phyloP scores from a whole-genome alignment of 495 filamentous ascomycete genomes.

The Penicillium bovifimosum region DNA sequence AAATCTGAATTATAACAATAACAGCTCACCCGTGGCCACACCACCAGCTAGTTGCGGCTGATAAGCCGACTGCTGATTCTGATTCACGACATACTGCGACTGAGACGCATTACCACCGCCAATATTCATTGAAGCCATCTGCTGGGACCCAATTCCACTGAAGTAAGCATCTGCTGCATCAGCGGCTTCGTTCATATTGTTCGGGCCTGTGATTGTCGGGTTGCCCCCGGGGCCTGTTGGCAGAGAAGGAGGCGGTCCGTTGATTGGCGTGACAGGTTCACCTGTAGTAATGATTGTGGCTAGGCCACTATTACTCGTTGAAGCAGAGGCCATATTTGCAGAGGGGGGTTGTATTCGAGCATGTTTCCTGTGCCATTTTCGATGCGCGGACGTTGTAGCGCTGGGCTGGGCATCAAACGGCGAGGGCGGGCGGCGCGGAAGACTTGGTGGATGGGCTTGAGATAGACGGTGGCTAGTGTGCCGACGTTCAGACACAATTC shows the following conservation, averaged over 20 bases:
- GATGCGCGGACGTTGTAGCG: slow-evolving; percentile 64
- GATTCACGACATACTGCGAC: slow-evolving; percentile 49
- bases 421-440: slow-evolving; percentile 84
- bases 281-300: slow-evolving; percentile 24
- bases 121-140: slow-evolving; percentile 65
- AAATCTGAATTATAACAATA: slow-evolving; percentile 34
- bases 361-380: slow-evolving; percentile 39
- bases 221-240: slow-evolving; percentile 14
- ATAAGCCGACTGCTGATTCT: slow-evolving; percentile 50
- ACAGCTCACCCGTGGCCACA: slow-evolving; percentile 45
- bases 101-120: slow-evolving; percentile 36
- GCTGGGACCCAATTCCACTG: slow-evolving; percentile 60
- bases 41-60: slow-evolving; percentile 46
- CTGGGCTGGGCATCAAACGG: slow-evolving; percentile 71
- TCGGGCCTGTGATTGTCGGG: slow-evolving; percentile 19
- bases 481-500: slow-evolving; percentile 97
- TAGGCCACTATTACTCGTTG: slow-evolving; percentile 26
- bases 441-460: slow-evolving; percentile 97
- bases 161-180: slow-evolving; percentile 85
- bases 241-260: slow-evolving; percentile 17
- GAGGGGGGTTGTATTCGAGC: slow-evolving; percentile 28
- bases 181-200: slow-evolving; percentile 48
- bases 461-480: slow-evolving; percentile 92
- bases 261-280: slow-evolving; percentile 16
- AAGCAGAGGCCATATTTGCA: slow-evolving; percentile 13